A percentile compares a stretch with the other conserved stretches of the same genome.
Evolutionary conservation across 805 yeast genomes (phyloP).

Genomic region (Yarrowia hollandica): DNA sequence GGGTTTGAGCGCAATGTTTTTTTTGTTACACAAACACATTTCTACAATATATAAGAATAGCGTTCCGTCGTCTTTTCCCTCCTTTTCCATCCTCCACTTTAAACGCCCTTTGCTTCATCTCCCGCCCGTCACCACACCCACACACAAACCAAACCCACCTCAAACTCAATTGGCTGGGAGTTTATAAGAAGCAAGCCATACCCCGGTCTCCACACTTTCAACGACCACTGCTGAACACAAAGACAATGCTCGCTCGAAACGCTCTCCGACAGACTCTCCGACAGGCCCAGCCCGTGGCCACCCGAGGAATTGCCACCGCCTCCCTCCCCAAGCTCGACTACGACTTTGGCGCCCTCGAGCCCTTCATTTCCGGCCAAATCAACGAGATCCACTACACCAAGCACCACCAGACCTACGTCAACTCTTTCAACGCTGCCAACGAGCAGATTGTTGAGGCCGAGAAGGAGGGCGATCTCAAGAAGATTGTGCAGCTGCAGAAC

Average conservation of each 20-base stretch:
- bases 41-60: too few species aligned
- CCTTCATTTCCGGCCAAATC: constrained; percentile 80
- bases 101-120: too few species aligned
- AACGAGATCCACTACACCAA: constrained; percentile 82
- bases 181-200: constrained; percentile 8
- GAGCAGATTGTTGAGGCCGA: constrained; percentile 72
- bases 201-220: too few species aligned
- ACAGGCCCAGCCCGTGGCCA: constrained; percentile 18
- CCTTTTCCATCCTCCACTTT: too few species aligned
- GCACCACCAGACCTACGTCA: constrained; percentile 91
- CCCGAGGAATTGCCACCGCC: constrained; percentile 45
- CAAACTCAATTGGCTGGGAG: constrained; percentile 22
- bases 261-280: constrained; percentile 21
- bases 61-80: too few species aligned
- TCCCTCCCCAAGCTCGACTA: constrained; percentile 79
- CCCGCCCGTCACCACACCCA: too few species aligned
- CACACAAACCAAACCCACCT: too few species aligned
- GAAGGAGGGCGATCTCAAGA: constrained; percentile 56
- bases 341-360: constrained; percentile 85
- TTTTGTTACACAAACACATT: too few species aligned
- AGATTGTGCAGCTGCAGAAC: constrained; percentile 62
- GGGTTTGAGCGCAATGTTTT: too few species aligned
- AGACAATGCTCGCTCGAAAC: constrained; percentile 27
- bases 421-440: constrained; percentile 74
- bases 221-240: background rate